Conservation (phyloP, 176 grass and related monocot species). For the Bolboschoenus planiculmis region DNA sequence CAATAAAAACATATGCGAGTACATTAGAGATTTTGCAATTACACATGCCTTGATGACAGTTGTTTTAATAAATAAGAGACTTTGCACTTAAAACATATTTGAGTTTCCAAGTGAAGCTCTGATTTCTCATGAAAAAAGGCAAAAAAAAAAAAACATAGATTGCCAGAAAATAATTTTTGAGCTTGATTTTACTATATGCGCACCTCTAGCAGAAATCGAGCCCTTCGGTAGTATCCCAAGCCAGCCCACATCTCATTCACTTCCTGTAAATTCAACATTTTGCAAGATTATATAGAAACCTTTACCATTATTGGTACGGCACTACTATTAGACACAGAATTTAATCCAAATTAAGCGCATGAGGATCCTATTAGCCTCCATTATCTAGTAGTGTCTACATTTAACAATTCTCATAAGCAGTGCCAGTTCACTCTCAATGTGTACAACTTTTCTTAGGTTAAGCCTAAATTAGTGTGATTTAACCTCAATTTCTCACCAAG, state of each 20-base stretch:
- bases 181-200: not conserved
- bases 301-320: constrained; percentile 11
- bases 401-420: not conserved
- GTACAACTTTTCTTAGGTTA: not conserved
- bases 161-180: not conserved
- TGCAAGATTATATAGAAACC: not conserved
- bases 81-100: not conserved
- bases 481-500: not conserved
- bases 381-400: not conserved
- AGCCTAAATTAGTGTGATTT: not conserved
- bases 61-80: not conserved
- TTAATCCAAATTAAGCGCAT: not conserved
- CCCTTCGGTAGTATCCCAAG: constrained; percentile 89
- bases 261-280: constrained; percentile 40
- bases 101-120: not conserved
- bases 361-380: not conserved
- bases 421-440: not conserved
- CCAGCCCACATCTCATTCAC: constrained; percentile 98
- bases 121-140: not conserved
- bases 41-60: not conserved
- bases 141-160: constrained; percentile 31
- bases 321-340: not conserved
- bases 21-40: not conserved
- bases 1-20: not conserved
- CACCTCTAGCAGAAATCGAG: constrained; percentile 92